Conservation (phyloP, 2,329 filamentous ascomycete genomes). For the Aspergillus flavus region DNA sequence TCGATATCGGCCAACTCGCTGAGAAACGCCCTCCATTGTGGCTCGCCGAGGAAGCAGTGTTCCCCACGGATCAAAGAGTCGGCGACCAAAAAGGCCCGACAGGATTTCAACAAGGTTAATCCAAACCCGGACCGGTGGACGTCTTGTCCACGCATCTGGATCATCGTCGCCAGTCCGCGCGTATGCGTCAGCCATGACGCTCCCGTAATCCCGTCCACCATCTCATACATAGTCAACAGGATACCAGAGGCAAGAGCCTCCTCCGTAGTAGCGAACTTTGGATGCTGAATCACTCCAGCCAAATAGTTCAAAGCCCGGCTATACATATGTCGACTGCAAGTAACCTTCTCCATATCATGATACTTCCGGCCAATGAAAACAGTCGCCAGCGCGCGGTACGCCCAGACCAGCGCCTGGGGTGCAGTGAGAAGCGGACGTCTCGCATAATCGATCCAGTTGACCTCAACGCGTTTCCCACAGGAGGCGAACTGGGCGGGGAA, state of each 20-base stretch:
- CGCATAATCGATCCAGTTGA: slow-evolving; percentile 10
- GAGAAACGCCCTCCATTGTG: background rate
- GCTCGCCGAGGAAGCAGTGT: background rate
- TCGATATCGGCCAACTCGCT: background rate
- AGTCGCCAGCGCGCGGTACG: slow-evolving; percentile 12
- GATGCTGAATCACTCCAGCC: background rate
- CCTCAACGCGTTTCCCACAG: slow-evolving; percentile 14
- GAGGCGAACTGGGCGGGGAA: slow-evolving; percentile 20
- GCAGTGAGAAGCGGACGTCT: slow-evolving; percentile 1
- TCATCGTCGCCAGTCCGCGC: slow-evolving; percentile 7
- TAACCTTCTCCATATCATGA: slow-evolving; percentile 9
- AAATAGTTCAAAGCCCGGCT: background rate
- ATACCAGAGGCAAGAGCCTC: slow-evolving; percentile 10
- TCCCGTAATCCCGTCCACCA: slow-evolving; percentile 5
- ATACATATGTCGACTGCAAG: slow-evolving; percentile 8
- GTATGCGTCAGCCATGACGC: slow-evolving; percentile 10
- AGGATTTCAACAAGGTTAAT: background rate
- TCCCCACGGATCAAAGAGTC: background rate
- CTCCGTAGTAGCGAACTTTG: background rate
- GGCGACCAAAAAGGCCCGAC: background rate
- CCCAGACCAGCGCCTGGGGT: slow-evolving; percentile 15
- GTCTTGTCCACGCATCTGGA: slow-evolving; percentile 8
- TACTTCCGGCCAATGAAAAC: slow-evolving; percentile 10
- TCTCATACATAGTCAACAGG: slow-evolving; percentile 14
- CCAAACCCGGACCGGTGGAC: background rate